Conservation (phyloP, 805 yeast species). For the Nakazawaea siamensis region DNA sequence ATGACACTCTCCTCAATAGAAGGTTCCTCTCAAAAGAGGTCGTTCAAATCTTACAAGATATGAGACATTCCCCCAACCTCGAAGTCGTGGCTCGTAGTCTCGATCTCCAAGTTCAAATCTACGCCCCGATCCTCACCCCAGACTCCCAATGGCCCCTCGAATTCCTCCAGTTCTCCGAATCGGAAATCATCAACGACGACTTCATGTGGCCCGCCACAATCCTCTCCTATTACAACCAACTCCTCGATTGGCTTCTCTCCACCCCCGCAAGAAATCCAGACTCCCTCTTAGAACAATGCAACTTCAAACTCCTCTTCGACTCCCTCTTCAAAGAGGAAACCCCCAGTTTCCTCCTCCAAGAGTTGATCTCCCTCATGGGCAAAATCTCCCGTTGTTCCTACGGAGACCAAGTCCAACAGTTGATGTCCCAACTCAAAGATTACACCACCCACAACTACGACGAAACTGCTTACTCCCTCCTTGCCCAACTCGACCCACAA, state of each 20-base stretch:
- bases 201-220: neutral
- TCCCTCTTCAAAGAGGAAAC: too few species aligned
- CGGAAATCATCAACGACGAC: slow-evolving; percentile 4
- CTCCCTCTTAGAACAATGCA: too few species aligned
- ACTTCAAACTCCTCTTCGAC: too few species aligned
- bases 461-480: neutral
- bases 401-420: too few species aligned
- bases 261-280: too few species aligned
- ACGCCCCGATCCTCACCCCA: too few species aligned
- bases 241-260: too few species aligned
- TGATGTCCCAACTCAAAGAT: neutral
- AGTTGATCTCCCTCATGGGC: too few species aligned
- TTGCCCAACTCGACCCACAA: slow-evolving; percentile 2
- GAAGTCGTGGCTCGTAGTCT: slow-evolving; percentile 2
- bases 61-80: slow-evolving; percentile 1
- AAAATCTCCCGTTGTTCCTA: too few species aligned
- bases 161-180: neutral
- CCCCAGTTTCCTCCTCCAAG: too few species aligned
- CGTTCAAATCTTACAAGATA: neutral
- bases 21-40: slow-evolving; percentile 9
- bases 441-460: neutral
- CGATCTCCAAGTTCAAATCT: too few species aligned
- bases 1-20: slow-evolving; percentile 6
- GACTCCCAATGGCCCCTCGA: neutral
- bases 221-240: too few species aligned